A percentile compares a stretch with the other conserved stretches of the same genome.
Evolutionary conservation across 2,329 filamentous ascomycete genomes (phyloP).

Genomic region (Paraconiothyrium sp.): DNA sequence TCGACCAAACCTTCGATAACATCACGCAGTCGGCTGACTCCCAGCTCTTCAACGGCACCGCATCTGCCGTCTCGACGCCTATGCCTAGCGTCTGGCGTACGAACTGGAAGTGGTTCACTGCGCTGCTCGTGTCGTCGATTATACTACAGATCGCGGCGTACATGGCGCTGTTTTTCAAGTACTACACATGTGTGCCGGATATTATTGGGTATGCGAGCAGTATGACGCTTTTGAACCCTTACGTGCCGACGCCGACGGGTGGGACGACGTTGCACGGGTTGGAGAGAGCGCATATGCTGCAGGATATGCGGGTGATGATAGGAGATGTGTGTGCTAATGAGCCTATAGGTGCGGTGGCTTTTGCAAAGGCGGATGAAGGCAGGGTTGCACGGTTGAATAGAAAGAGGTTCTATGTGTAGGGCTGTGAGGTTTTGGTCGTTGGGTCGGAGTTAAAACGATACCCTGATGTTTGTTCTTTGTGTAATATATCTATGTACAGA

Average conservation of each 20-base stretch:
- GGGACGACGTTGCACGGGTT: conserved; percentile 38
- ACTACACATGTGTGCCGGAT: conserved; percentile 40
- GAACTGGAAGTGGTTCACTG: conserved; percentile 39
- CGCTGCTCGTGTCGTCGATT: conserved; percentile 33
- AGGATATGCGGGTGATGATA: conserved; percentile 36
- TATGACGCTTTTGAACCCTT: conserved; percentile 37
- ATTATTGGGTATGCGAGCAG: conserved; percentile 39
- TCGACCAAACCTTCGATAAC: conserved; percentile 26
- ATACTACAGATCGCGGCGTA: conserved; percentile 38
- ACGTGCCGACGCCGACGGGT: conserved; percentile 34
- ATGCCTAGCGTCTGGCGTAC: conserved; percentile 27
- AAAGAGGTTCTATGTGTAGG: conserved; percentile 36
- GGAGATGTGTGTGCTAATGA: conserved; percentile 41
- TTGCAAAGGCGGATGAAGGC: conserved; percentile 33
- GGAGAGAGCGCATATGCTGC: conserved; percentile 35
- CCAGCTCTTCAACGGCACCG: conserved; percentile 28
- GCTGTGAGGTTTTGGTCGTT: neutral
- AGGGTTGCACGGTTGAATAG: conserved; percentile 29
- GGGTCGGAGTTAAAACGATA: neutral
- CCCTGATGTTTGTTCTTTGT: neutral
- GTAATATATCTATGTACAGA: neutral
- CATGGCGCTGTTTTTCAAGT: conserved; percentile 37
- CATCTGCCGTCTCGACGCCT: conserved; percentile 11
- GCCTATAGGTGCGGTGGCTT: conserved; percentile 38
- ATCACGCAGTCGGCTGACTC: conserved; percentile 20